Conservation (phyloP, 23 red algal genomes). For the Gracilaria gracilis region DNA sequence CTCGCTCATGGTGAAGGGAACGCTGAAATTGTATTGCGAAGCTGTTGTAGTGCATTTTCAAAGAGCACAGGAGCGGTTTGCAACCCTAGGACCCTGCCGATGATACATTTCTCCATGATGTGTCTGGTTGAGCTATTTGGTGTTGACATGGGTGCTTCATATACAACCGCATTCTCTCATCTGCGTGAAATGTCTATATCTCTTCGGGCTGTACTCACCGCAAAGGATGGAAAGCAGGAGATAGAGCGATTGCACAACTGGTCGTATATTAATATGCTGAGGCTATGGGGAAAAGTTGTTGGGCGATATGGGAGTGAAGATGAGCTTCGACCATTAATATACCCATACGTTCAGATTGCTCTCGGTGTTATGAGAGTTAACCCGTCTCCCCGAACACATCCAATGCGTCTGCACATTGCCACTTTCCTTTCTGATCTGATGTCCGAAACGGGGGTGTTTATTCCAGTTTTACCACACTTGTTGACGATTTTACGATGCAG, state of each 20-base stretch:
- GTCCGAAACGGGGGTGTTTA: conserved; percentile 52
- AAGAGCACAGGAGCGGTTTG: conserved; percentile 31
- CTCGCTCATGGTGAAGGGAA: conserved; percentile 59
- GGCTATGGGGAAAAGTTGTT: conserved; percentile 74
- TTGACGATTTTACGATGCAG: conserved; percentile 55
- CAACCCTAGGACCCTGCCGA: conserved; percentile 55
- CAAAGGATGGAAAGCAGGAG: conserved; percentile 59
- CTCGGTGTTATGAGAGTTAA: conserved; percentile 68
- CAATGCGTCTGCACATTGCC: conserved; percentile 76
- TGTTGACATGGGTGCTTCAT: conserved; percentile 80
- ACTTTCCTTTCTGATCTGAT: conserved; percentile 65
- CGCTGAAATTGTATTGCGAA: conserved; percentile 53
- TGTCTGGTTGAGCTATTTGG: conserved; percentile 78
- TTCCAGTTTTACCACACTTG: conserved; percentile 72
- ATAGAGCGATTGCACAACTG: conserved; percentile 72
- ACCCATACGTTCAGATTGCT: conserved; percentile 80
- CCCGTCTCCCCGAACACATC: conserved; percentile 64
- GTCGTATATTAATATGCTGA: conserved; percentile 76
- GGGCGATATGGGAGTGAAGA: conserved; percentile 58
- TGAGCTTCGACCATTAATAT: conserved; percentile 77
- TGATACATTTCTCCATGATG: conserved; percentile 63
- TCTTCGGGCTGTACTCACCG: conserved; percentile 63
- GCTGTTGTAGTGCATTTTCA: conserved; percentile 48
- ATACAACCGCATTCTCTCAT: conserved; percentile 70
- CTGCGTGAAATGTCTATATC: conserved; percentile 78